Evolutionary conservation across 345 rosid genomes (phyloP), one percentile per base, ranked within the genome.

Genomic region (Populus simonii): DNA sequence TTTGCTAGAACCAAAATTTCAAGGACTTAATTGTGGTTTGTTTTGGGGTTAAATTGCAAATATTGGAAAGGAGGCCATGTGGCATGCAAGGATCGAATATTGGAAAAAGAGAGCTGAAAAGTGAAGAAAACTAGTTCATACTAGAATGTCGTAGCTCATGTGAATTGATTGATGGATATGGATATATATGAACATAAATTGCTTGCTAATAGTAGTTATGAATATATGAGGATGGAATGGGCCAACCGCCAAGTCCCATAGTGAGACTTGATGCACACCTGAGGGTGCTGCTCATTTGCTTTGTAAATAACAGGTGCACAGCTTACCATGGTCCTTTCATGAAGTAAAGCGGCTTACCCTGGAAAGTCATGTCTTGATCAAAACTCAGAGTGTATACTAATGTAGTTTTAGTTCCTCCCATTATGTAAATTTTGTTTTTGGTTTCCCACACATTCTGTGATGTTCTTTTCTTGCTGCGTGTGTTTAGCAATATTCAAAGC

Each of bases 401-500:
- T 63, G 27, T 59, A 68, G 47, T 70, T 70, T 74, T 45, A 35
- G 35, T 43, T 22, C 41, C 16, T 71, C 53, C n/a, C 25, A 47
- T 67, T n/a, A 6, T 63, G 25, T 47, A 17, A 66, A 3, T 11
- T 81, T 68, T 13, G 20, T 25, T 47, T 74, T 59, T 62, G 38
- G 13, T 68, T 67, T 55, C 47, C 9, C 59, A 16, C 51, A 11
- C 27, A 36, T 22, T 67, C 15, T 70, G 15, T 74, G 63, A 75
- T 84, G 53, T 70, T 27, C 55, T 82, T 70, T 82, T 82, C 67
- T 81, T 76, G 81, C 66, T 72, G 55, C 22, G 41, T 57, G 68
- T 74, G 31, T 87, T 0, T 59, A 93, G 99, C 98, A 92, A 93
- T 90, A 86, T 71, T 95, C 97, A 49, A 95, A 88, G 86, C 92